phyloP scores from a whole-genome alignment of 2,329 filamentous ascomycete species.

The Monosporascus sp. region DNA sequence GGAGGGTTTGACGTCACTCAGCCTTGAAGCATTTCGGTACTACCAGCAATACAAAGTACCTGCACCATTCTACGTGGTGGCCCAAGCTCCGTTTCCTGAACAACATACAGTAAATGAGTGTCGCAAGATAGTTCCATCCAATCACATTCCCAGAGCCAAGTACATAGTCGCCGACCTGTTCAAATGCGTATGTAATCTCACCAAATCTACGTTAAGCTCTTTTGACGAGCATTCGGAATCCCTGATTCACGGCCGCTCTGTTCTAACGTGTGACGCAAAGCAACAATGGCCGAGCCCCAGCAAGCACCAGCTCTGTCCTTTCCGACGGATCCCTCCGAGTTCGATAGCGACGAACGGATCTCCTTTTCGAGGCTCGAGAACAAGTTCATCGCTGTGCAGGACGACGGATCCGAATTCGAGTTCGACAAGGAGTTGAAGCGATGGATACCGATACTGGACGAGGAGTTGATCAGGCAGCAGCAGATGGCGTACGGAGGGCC shows the following conservation, averaged over 20 bases:
- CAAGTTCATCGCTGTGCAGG: slow-evolving; percentile 79
- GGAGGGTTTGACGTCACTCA: too few species aligned
- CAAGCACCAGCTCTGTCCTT: slow-evolving; percentile 32
- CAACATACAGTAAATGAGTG: too few species aligned
- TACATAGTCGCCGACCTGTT: background rate
- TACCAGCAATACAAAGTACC: too few species aligned
- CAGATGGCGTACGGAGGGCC: slow-evolving; percentile 26
- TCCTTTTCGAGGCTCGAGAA: slow-evolving; percentile 80
- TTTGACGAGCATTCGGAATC: background rate
- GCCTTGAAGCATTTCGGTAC: too few species aligned
- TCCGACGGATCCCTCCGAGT: slow-evolving; percentile 60
- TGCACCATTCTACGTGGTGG: too few species aligned
- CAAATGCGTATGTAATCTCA: background rate
- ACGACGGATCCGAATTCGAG: slow-evolving; percentile 80
- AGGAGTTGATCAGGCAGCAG: slow-evolving; percentile 33
- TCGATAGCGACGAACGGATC: slow-evolving; percentile 74
- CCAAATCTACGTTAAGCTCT: background rate
- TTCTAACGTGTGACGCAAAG: background rate
- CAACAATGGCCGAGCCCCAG: slow-evolving; percentile 18
- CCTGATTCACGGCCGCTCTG: background rate
- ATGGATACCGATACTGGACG: slow-evolving; percentile 65
- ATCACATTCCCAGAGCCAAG: background rate
- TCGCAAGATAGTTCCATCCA: too few species aligned
- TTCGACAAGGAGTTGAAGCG: slow-evolving; percentile 66
- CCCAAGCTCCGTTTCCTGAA: too few species aligned